Evolutionary conservation across 129 eudicot species (phyloP).

Genomic region (Logfia minima): DNA sequence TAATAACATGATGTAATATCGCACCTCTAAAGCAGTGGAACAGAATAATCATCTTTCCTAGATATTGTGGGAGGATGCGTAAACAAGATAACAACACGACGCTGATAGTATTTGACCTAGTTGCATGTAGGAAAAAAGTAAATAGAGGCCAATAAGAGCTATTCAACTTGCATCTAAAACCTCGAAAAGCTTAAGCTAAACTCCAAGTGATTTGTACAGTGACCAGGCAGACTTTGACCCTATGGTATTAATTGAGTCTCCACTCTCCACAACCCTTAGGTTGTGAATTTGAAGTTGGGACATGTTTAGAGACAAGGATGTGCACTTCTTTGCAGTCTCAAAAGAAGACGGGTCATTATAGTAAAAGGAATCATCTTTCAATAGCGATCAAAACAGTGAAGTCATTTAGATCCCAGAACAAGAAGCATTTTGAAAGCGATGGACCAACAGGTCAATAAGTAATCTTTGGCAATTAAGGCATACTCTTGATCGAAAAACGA

Average conservation of each 20-base stretch:
- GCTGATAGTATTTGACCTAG: neutral
- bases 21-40: neutral
- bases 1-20: neutral
- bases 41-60: constrained; percentile 17
- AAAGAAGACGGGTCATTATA: neutral
- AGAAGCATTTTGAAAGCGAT: neutral
- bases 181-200: neutral
- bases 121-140: too few species aligned
- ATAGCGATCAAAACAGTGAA: neutral
- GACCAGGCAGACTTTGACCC: neutral
- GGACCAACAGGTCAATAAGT: neutral
- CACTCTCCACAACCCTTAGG: neutral
- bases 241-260: neutral
- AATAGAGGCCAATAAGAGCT: neutral
- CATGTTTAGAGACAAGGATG: neutral
- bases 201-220: neutral
- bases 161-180: constrained; percentile 2
- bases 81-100: constrained; percentile 2
- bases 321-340: neutral
- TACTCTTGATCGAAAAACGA: neutral
- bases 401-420: constrained; percentile 7
- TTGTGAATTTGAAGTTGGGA: constrained; percentile 1
- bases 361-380: neutral
- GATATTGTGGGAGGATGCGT: neutral
- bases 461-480: neutral